Base-by-base conservation (phyloP, 441 rosid species). In the Corymbia calophylla region DNA sequence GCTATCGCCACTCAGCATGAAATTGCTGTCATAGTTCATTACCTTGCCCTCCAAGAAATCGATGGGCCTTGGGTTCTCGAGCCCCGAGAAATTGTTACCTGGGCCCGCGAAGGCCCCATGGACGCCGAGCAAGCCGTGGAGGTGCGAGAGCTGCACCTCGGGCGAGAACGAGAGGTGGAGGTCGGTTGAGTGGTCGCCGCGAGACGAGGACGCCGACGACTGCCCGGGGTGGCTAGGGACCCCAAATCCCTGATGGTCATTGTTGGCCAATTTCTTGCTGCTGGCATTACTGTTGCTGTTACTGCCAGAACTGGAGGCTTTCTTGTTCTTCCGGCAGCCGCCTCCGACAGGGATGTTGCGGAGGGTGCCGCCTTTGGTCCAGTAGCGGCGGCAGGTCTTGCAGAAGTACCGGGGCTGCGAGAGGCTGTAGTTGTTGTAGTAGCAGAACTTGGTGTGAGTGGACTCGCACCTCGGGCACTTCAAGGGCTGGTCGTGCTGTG, bases 1-100 rank as follows among this genome's bases (percentile, higher is more conserved):
- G 77, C 53, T 47, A 51, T 89, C 89, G 12, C 94, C 94, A 87
- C 90, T 77, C 84, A 77, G 84, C 84, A 77, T 77, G 84, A 77
- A 77, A 27, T 39, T 77, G 84, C 51, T 39, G 84, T 77, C 84
- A 15, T 77, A 77, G 44, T 17, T 39, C 84, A 77, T 77, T n/a
- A 95, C 88, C 92, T 95, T 97, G 49, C 91, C 89, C 90, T 97
- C 98, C 97, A 97, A 92, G 91, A 95, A 95, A 91, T 95, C 98
- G 88, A 95, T 91, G 51, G 97, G 96, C 93, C 95, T 93, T 53
- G 95, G 64, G 88, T 95, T 94, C 92, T 94, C 94, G 86, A 89
- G 89, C 31, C 94, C 97, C 93, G 94, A 89, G 94, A 93, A 95
- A 88, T 87, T 90, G 88, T 92, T 92, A 91, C 87, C 66, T 1